Evolutionary conservation across 1,139 yeast genomes (phyloP).

Genomic region (Meyerozyma carpophila): DNA sequence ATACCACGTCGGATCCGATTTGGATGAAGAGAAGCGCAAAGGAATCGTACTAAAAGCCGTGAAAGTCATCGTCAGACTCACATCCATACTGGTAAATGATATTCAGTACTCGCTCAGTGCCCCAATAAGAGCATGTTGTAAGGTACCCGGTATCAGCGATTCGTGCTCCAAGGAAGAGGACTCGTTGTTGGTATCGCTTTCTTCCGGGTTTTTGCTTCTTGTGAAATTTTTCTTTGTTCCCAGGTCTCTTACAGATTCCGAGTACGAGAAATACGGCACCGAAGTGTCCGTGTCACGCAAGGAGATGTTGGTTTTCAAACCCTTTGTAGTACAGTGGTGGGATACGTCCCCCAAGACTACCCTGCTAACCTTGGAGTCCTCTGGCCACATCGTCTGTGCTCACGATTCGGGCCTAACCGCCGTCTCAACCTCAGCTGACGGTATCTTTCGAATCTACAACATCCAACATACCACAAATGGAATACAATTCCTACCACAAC

Average conservation of each 20-base stretch:
- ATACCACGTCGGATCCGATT: too few species aligned
- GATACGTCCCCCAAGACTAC: slow-evolving; percentile 16
- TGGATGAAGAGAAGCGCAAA: not conserved
- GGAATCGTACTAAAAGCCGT: slow-evolving; percentile 4
- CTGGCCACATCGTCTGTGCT: slow-evolving; percentile 31
- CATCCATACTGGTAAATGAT: slow-evolving; percentile 32
- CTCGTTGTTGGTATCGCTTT: slow-evolving; percentile 34
- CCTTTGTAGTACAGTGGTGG: slow-evolving; percentile 54
- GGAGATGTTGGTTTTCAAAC: slow-evolving; percentile 25
- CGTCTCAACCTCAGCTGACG: slow-evolving; percentile 34
- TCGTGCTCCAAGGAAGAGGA: slow-evolving; percentile 25
- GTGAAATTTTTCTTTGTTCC: slow-evolving; percentile 10
- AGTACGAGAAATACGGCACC: not conserved
- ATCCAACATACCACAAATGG: slow-evolving; percentile 33
- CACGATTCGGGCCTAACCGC: slow-evolving; percentile 35
- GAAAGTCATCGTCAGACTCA: slow-evolving; percentile 27
- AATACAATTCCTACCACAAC: slow-evolving; percentile 30
- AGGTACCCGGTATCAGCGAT: slow-evolving; percentile 21
- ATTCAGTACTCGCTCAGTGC: slow-evolving; percentile 29
- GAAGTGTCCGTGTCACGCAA: slow-evolving; percentile 2
- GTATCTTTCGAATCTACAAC: slow-evolving; percentile 33
- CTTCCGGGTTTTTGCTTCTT: slow-evolving; percentile 38
- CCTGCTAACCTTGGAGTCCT: slow-evolving; percentile 22
- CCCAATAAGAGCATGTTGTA: slow-evolving; percentile 31
- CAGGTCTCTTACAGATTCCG: slow-evolving; percentile 2